phyloP scores from a whole-genome alignment of 2,329 filamentous ascomycete genomes.

The Zymoseptoria pseudotritici region DNA sequence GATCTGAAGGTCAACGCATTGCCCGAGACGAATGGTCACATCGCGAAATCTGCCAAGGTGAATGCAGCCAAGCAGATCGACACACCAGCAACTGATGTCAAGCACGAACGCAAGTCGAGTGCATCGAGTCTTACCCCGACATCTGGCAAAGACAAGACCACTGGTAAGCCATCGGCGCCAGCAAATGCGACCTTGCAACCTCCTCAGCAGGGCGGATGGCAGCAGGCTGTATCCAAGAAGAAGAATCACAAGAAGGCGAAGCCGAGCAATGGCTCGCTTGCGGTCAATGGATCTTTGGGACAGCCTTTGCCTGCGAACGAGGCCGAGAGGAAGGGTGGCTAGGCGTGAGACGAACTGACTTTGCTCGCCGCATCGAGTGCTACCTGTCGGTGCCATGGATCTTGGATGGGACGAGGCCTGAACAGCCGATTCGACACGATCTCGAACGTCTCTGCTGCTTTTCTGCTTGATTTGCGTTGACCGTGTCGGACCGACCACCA shows the following conservation, averaged over 20 bases:
- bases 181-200: neutral
- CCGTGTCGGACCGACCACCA: neutral
- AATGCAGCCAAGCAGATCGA: slow-evolving; percentile 23
- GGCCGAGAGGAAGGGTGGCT: slow-evolving; percentile 41
- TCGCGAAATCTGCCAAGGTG: slow-evolving; percentile 23
- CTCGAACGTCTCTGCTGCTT: neutral
- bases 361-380: too few relatives aligned
- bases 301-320: slow-evolving; percentile 39
- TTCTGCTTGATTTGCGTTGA: neutral
- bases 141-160: slow-evolving; percentile 2
- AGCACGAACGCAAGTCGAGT: slow-evolving; percentile 22
- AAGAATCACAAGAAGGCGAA: slow-evolving; percentile 32
- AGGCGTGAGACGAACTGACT: neutral
- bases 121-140: slow-evolving; percentile 12
- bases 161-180: slow-evolving; percentile 2
- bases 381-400: neutral
- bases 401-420: neutral
- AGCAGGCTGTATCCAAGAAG: slow-evolving; percentile 16
- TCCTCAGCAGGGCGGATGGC: slow-evolving; percentile 19
- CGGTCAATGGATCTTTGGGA: slow-evolving; percentile 17
- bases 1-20: slow-evolving; percentile 41
- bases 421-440: neutral
- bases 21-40: slow-evolving; percentile 20
- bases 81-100: slow-evolving; percentile 4
- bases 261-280: slow-evolving; percentile 14